Percentiles rank a stretch among this genome's conserved stretches.
Conservation (phyloP, 2,329 filamentous ascomycete species). For the Catunica adiposa region DNA sequence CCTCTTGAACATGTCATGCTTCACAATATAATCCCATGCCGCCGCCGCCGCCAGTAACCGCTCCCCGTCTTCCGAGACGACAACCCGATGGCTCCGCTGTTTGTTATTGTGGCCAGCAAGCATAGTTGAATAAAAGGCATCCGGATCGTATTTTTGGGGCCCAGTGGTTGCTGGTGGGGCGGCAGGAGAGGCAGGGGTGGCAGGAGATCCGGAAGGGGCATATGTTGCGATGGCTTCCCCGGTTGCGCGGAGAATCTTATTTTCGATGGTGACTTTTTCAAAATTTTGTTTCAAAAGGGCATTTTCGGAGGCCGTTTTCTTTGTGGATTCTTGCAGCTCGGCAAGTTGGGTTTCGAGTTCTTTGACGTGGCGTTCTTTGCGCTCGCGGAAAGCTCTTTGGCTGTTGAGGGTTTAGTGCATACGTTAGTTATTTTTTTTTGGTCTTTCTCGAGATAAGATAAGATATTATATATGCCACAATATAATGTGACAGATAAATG, state of each 20-base stretch:
- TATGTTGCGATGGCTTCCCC: slow-evolving; percentile 24
- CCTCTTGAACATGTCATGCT: slow-evolving; percentile 57
- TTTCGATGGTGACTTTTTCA: slow-evolving; percentile 73
- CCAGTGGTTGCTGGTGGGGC: slow-evolving; percentile 32
- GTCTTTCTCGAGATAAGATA: slow-evolving; percentile 1
- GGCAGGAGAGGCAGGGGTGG: slow-evolving; percentile 19
- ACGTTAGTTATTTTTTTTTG: slow-evolving; percentile 14
- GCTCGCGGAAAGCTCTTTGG: slow-evolving; percentile 88
- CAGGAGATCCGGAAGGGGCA: slow-evolving; percentile 23
- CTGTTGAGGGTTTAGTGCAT: slow-evolving; percentile 28
- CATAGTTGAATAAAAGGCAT: slow-evolving; percentile 51
- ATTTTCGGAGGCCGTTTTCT: slow-evolving; percentile 62
- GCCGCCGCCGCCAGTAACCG: slow-evolving; percentile 57
- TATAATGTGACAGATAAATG: background rate
- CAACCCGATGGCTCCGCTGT: slow-evolving; percentile 50
- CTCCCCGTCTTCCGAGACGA: slow-evolving; percentile 48
- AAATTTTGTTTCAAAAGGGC: slow-evolving; percentile 72
- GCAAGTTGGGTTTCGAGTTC: slow-evolving; percentile 73
- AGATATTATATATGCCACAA: too few species aligned
- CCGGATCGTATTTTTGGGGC: slow-evolving; percentile 54
- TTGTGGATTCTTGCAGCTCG: slow-evolving; percentile 56
- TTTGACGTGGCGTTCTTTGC: slow-evolving; percentile 87
- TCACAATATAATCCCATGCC: slow-evolving; percentile 80
- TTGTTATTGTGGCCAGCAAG: slow-evolving; percentile 46
- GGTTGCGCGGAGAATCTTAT: slow-evolving; percentile 79